Evolutionary conservation across 352 stramenopile species (phyloP).

Genomic region (Phytophthora brassicae): DNA sequence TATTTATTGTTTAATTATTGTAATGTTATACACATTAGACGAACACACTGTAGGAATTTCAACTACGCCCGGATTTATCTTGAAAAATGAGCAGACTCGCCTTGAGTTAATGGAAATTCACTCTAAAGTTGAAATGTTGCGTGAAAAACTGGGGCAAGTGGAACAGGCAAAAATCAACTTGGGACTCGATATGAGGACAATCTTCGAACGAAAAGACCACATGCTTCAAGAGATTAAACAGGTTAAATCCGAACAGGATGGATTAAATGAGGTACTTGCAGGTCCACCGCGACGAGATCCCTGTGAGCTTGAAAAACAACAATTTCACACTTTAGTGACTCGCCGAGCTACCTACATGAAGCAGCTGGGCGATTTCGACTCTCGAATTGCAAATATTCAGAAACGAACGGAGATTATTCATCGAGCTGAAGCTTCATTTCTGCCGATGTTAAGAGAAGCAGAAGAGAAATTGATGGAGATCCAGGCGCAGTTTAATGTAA

Average conservation of each 20-base stretch:
- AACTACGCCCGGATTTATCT: conserved; percentile 39
- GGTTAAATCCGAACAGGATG: conserved; percentile 47
- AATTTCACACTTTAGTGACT: conserved; percentile 61
- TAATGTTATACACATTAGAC: conserved; percentile 27
- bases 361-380: conserved; percentile 50
- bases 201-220: conserved; percentile 51
- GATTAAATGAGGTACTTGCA: conserved; percentile 44
- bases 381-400: conserved; percentile 45
- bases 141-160: conserved; percentile 58
- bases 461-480: conserved; percentile 28
- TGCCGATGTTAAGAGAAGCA: conserved; percentile 33
- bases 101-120: conserved; percentile 54
- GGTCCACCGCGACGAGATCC: conserved; percentile 68
- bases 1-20: conserved; percentile 1
- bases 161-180: conserved; percentile 44
- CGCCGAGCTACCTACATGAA: conserved; percentile 45
- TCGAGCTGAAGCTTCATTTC: conserved; percentile 45
- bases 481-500: conserved; percentile 28
- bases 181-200: conserved; percentile 41
- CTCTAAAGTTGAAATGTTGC: conserved; percentile 47
- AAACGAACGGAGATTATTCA: conserved; percentile 45
- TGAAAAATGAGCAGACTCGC: conserved; percentile 53
- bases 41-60: conserved; percentile 55
- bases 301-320: conserved; percentile 55
- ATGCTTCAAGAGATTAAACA: conserved; percentile 54